Evolutionary conservation across 2,329 filamentous ascomycete genomes (phyloP).

Genomic region (Reticulascus tulasneorum): DNA sequence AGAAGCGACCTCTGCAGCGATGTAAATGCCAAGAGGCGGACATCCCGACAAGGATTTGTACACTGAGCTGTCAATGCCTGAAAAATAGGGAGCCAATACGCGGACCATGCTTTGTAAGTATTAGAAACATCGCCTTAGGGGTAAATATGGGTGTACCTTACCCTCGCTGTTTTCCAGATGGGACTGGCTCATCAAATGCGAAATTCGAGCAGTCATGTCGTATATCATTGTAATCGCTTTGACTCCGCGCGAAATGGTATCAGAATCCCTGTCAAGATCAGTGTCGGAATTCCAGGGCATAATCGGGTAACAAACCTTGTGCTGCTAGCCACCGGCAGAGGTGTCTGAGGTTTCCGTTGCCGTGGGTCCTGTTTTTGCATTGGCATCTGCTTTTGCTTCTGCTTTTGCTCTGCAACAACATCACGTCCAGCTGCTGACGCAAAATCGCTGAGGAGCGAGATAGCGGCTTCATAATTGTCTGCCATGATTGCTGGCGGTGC

Average conservation of each 20-base stretch:
- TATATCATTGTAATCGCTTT: slow-evolving; percentile 81
- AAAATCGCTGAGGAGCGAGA: slow-evolving; percentile 83
- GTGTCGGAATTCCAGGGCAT: too few species aligned
- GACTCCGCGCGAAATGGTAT: slow-evolving; percentile 70
- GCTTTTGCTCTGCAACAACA: slow-evolving; percentile 64
- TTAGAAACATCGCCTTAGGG: slow-evolving; percentile 17
- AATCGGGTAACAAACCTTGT: too few species aligned
- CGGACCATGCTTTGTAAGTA: slow-evolving; percentile 73
- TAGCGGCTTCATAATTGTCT: slow-evolving; percentile 90
- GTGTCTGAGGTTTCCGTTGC: slow-evolving; percentile 17
- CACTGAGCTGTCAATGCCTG: slow-evolving; percentile 84
- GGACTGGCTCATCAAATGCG: slow-evolving; percentile 84
- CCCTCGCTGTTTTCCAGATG: slow-evolving; percentile 85
- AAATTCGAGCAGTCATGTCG: slow-evolving; percentile 75
- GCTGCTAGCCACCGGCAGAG: too few species aligned
- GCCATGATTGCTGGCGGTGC: slow-evolving; percentile 81
- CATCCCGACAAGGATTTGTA: slow-evolving; percentile 89
- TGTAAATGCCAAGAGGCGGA: slow-evolving; percentile 82
- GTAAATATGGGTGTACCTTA: slow-evolving; percentile 28
- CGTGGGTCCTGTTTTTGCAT: slow-evolving; percentile 29
- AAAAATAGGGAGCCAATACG: slow-evolving; percentile 96
- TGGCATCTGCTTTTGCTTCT: slow-evolving; percentile 50
- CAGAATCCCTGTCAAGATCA: slow-evolving; percentile 54
- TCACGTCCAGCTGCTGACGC: slow-evolving; percentile 76
- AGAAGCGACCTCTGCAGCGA: slow-evolving; percentile 82